Evolutionary conservation across 257 asterid genomes (phyloP), one percentile per base, ranked within the genome.

Genomic region (Cordia subcordata): DNA sequence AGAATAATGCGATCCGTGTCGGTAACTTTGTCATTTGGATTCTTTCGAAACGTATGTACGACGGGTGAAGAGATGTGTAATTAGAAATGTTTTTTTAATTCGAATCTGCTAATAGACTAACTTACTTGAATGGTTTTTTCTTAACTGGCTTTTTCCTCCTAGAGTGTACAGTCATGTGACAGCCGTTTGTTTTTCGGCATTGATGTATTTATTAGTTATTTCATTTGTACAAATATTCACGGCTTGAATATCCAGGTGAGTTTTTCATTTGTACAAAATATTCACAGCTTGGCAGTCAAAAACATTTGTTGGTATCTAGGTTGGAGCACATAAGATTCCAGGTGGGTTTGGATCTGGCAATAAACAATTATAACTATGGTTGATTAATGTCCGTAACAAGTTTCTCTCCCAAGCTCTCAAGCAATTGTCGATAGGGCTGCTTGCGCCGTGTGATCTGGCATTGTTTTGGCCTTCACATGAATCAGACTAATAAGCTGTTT

Each of bases 151-250:
- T 52, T 51, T 51, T 22, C 33, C 57, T 1, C 2, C 4, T 14
- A 58, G 87, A 81, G 82, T 82, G 91, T 86, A 89, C 88, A 79
- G 88, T 68, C 71, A 72, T 72, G n/a, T 50, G 65, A 65, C 75
- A 55, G 61, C 68, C 62, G 70, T 71, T 65, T 72, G 46, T 47
- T 68, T 64, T 38, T 62, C 67, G 68, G 8, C 22, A 47, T 67
- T 68, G 44, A 64, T 51, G 70, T 27, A 58, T 67, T 72, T 61
- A 17, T 67, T 71, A 69, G 0, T 52, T 1, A 12, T 4, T 72
- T 70, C 65, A 40, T 72, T 65, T 73, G 73, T 74, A 72, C 75
- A 71, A 68, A 64, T 55, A 44, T 64, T 49, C 59, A n/a, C 69
- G 44, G 21, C 70, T 78, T 68, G n/a, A n/a, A n/a, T n/a, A n/a